A percentile compares a stretch with the other conserved stretches of the same genome.
Evolutionary conservation across 2,329 filamentous ascomycete genomes (phyloP).

Genomic region (Chaetomium olivaceum): DNA sequence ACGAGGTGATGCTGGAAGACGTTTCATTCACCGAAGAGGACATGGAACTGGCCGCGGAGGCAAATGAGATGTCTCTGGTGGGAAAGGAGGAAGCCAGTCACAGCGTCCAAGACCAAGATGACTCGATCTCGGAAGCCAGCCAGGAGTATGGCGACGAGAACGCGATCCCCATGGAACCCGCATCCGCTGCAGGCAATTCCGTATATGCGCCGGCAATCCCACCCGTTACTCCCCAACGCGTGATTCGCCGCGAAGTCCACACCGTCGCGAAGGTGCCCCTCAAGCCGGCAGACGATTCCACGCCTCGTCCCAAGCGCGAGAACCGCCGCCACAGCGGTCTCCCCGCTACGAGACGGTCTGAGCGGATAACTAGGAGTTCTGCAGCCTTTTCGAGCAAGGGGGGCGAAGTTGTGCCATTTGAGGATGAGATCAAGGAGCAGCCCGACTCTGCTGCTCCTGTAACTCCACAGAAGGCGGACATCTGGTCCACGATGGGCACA

Average conservation of each 20-base stretch:
- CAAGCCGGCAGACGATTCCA: conserved; percentile 64
- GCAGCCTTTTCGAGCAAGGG: conserved; percentile 43
- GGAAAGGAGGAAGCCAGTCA: conserved; percentile 43
- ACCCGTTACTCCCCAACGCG: conserved; percentile 59
- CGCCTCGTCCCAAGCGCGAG: conserved; percentile 48
- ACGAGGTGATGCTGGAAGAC: conserved; percentile 46
- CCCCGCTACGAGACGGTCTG: conserved; percentile 45
- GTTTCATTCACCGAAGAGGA: conserved; percentile 57
- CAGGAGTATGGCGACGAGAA: conserved; percentile 70
- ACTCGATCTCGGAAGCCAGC: conserved; percentile 59
- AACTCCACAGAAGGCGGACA: conserved; percentile 52
- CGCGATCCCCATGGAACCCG: conserved; percentile 56
- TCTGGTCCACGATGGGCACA: conserved; percentile 57
- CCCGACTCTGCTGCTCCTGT: conserved; percentile 37
- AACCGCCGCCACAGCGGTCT: conserved; percentile 53
- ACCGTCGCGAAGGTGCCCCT: conserved; percentile 77
- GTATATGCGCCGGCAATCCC: conserved; percentile 36
- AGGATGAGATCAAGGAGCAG: conserved; percentile 25
- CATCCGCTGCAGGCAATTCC: conserved; percentile 38
- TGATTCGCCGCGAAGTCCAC: conserved; percentile 59
- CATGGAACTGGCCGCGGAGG: conserved; percentile 57
- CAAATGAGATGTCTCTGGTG: conserved; percentile 60
- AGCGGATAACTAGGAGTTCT: conserved; percentile 48
- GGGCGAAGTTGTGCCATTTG: conserved; percentile 11
- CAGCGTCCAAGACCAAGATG: conserved; percentile 42